phyloP scores from a whole-genome alignment of 225 moss, liverwort and hornwort genomes.

The Marchantia paleacea region DNA sequence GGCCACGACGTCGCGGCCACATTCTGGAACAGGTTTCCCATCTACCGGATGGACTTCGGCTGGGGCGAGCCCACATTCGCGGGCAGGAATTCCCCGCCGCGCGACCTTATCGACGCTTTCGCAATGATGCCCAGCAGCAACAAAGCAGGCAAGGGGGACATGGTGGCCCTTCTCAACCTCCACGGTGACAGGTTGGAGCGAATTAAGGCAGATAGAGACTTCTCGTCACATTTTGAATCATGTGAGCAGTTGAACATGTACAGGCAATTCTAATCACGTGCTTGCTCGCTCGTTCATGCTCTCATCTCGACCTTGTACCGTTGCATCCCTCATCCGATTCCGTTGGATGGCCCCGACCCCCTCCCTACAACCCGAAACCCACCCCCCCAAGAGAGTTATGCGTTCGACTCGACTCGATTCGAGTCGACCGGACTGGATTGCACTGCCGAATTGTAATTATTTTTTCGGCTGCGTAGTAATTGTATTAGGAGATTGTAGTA shows the following conservation, averaged over 20 bases:
- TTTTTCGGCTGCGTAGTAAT: not conserved
- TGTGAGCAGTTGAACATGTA: slow-evolving; percentile 6
- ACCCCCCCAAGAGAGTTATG: not conserved
- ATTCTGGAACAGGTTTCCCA: slow-evolving; percentile 15
- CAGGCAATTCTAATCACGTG: not conserved
- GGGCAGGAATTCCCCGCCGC: slow-evolving; percentile 23
- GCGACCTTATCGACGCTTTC: slow-evolving; percentile 18
- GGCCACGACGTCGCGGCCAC: slow-evolving; percentile 30
- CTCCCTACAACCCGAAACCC: too few species aligned
- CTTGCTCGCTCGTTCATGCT: slow-evolving; percentile 11
- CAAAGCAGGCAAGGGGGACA: not conserved
- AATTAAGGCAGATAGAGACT: not conserved
- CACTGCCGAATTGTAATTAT: not conserved
- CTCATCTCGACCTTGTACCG: slow-evolving; percentile 1
- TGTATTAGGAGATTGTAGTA: not conserved
- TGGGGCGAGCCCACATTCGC: slow-evolving; percentile 20
- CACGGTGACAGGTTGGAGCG: slow-evolving; percentile 14
- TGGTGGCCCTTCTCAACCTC: slow-evolving; percentile 16
- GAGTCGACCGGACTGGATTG: too few species aligned
- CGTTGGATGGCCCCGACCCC: not conserved
- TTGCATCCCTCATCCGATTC: not conserved
- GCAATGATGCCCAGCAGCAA: slow-evolving; percentile 19
- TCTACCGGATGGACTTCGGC: slow-evolving; percentile 28
- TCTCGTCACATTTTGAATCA: not conserved
- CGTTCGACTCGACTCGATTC: not conserved